Base-by-base conservation (phyloP, 2,329 filamentous ascomycete genomes). In the Corinectria fuckeliana region DNA sequence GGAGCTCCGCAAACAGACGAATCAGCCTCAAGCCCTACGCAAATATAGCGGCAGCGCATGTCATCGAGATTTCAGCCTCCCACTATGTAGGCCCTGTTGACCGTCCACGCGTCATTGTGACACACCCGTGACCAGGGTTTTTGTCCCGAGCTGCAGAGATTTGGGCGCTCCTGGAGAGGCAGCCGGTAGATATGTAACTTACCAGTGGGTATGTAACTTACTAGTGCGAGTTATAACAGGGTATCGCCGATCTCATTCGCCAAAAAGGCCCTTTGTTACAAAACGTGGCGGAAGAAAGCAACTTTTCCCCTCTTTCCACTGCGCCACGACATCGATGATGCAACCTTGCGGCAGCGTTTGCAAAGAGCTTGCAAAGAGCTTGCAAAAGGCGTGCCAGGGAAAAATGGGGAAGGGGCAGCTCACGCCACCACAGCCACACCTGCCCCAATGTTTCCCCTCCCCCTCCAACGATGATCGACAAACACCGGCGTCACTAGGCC, bases 371-470 rank as follows among this genome's bases (percentile, higher is more conserved):
- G 32, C 32, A 36, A n/a, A n/a, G n/a, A n/a, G n/a, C n/a, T n/a
- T n/a, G n/a, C n/a, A n/a, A n/a, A n/a, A n/a, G n/a, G n/a, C n/a
- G n/a, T n/a, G n/a, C n/a, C n/a, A n/a, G n/a, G n/a, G n/a, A n/a
- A n/a, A n/a, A n/a, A n/a, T n/a, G 56, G 58, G 36, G 39, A 57
- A 45, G 45, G 49, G 51, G 53, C 45, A 70, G 65, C 63, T 70
- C 10, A 56, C 66, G 69, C 69, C 69, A 71, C 64, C 62, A 68
- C 63, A 66, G 67, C 66, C 66, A 68, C 66, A 60, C n/a, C 41
- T 48, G 14, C 30, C 20, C 49, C 44, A 60, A n/a, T 42, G 60
- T 25, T 56, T 16, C 61, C 62, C 65, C 66, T 56, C 23, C 25
- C 32, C 20, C 11, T 50, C 65, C 63, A 58, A 21, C 25, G 25